These are phyloP conservation scores for Trypanosoma vivax DNA, from an alignment of 208 protist species.

Conservation along the genomic window DNA sequence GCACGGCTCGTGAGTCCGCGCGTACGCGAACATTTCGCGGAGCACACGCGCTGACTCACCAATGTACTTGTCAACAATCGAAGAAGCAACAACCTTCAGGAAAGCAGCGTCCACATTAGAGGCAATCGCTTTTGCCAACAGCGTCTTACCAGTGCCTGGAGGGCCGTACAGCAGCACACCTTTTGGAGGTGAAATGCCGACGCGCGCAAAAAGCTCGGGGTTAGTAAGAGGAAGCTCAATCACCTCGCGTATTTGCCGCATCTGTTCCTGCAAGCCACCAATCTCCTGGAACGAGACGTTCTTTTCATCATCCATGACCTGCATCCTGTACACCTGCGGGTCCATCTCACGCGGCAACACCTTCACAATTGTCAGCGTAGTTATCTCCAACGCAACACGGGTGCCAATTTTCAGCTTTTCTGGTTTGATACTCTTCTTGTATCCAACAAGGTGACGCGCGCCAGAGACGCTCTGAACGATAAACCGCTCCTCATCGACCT, in stretches of 20 bases:
- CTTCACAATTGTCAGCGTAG: slow-evolving; percentile 99
- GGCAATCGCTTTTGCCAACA: slow-evolving; percentile 98
- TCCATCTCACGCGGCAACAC: slow-evolving; percentile 98
- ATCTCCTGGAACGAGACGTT: slow-evolving; percentile 93
- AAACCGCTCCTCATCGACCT: slow-evolving; percentile 90
- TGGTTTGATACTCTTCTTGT: slow-evolving; percentile 92
- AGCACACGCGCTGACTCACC: slow-evolving; percentile 98
- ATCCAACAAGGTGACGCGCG: slow-evolving; percentile 98
- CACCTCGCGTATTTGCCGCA: slow-evolving; percentile 98
- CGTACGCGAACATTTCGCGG: slow-evolving; percentile 99
- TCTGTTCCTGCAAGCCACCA: slow-evolving; percentile 97
- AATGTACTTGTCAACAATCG: slow-evolving; percentile 99
- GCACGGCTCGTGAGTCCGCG: slow-evolving; percentile 97
- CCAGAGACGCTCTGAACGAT: slow-evolving; percentile 99
- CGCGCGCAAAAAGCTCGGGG: slow-evolving; percentile 98
- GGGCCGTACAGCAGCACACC: slow-evolving; percentile 99
- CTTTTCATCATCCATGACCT: slow-evolving; percentile 93
- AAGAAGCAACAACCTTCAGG: slow-evolving; percentile 97
- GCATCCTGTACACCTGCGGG: slow-evolving; percentile 99
- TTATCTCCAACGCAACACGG: slow-evolving; percentile 99
- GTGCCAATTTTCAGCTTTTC: slow-evolving; percentile 92
- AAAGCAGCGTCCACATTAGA: slow-evolving; percentile 98
- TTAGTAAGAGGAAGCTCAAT: slow-evolving; percentile 99
- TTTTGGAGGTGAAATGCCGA: slow-evolving; percentile 99
- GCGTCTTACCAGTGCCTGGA: slow-evolving; percentile 93